Evolutionary conservation across 306 rosid genomes (phyloP), one percentile per base, ranked within the genome.

Genomic region (Corylus americana): DNA sequence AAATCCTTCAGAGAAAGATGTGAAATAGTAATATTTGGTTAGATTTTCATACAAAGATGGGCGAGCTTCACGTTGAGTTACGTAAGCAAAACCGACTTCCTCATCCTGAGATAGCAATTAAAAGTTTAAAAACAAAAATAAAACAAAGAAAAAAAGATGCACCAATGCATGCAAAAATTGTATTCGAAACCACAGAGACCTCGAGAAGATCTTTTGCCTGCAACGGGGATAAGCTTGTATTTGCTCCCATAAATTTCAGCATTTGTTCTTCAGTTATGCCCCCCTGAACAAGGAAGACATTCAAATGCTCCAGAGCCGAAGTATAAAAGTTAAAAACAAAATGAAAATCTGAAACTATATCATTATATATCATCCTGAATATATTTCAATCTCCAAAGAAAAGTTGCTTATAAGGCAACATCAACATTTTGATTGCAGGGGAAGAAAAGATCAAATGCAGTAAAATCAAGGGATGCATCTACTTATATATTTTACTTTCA

Each of bases 221-320:
- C 74, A 57, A 78, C 11, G 98, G 93, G 84, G 90, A 89, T 74
- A 95, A 75, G 77, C 70, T 84, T 35, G 85, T 87, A 77, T 91
- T 90, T 39, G 98, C 98, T 74, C 98, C 98, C 96, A 95, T 95
- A 82, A 83, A 95, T 86, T 92, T 90, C 82, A 95, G 86, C 97
- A 95, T 95, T 83, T 92, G 98, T 87, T 92, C 98, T 81, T 95
- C 98, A 74, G 93, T 92, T 78, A 95, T 76, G 74, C 98, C 98
- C 27, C 97, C 98, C 98, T 94, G 81, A 73, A 74, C 80, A 31
- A 74, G 39, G 80, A 53, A 77, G 61, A 73, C 37, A 57, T 47
- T 57, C 49, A 77, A 48, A 67, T 29, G 63, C 8, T 14, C 20
- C 17, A 74, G n/a, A 70, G 72, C 72, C 16, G 8, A 68, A 68